Evolutionary conservation across 169 alveolate species (phyloP).

Genomic region (Plasmodium berghei): DNA sequence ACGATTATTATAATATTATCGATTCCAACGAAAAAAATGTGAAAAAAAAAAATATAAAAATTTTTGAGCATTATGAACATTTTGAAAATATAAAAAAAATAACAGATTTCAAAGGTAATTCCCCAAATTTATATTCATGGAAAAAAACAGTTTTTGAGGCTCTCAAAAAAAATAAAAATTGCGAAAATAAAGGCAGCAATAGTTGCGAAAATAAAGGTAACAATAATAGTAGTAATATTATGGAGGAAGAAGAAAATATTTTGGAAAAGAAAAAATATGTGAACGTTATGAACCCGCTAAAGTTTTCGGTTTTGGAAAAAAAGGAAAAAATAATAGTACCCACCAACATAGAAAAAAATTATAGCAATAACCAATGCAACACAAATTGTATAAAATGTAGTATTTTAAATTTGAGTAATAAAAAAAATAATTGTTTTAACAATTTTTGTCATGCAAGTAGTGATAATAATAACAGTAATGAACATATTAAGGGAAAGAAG

Average conservation of each 20-base stretch:
- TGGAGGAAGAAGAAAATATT: slow-evolving; percentile 1
- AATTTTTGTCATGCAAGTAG: neutral
- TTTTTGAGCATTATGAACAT: neutral
- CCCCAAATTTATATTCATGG: neutral
- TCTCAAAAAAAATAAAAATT: neutral
- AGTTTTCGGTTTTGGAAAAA: neutral
- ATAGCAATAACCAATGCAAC: neutral
- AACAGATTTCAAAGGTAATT: neutral
- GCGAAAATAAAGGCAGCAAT: neutral
- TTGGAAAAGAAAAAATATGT: neutral
- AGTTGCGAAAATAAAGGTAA: neutral
- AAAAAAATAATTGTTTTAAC: neutral
- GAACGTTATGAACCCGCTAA: neutral
- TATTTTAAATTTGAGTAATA: neutral
- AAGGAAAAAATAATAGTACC: slow-evolving; percentile 1
- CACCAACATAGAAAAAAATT: neutral
- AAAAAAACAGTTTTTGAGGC: neutral
- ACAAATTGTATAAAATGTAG: neutral
- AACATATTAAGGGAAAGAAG: neutral
- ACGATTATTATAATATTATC: neutral
- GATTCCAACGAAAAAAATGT: neutral
- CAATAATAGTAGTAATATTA: neutral
- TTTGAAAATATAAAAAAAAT: slow-evolving; percentile 3
- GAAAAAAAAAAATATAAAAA: neutral
- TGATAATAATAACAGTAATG: neutral